These are phyloP conservation scores for Hyaloperonospora arabidopsidis DNA, from an alignment of 352 stramenopile genomes.

Conservation along the genomic window DNA sequence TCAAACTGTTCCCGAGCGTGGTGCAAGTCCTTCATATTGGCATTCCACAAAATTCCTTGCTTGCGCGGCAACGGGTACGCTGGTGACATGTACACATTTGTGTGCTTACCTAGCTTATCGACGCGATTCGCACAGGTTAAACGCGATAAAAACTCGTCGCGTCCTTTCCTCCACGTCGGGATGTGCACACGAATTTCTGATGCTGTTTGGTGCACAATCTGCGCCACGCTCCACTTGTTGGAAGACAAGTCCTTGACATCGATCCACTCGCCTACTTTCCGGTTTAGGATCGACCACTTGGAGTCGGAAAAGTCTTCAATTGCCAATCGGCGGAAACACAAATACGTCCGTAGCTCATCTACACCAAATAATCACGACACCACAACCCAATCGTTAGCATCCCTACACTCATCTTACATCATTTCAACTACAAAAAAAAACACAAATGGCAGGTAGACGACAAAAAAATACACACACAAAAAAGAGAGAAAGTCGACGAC, in stretches of 20 bases:
- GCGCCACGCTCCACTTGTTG: slow-evolving; percentile 67
- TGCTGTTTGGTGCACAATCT: slow-evolving; percentile 57
- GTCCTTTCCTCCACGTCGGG: slow-evolving; percentile 53
- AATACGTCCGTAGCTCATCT: slow-evolving; percentile 54
- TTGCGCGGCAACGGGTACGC: slow-evolving; percentile 73
- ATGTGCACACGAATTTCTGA: slow-evolving; percentile 69
- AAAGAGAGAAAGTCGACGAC: too few relatives aligned
- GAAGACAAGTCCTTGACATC: slow-evolving; percentile 72
- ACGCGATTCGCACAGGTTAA: slow-evolving; percentile 53
- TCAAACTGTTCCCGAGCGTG: slow-evolving; percentile 63
- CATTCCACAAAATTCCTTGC: slow-evolving; percentile 59
- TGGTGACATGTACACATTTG: slow-evolving; percentile 68
- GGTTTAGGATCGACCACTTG: slow-evolving; percentile 62
- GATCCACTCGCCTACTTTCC: slow-evolving; percentile 70
- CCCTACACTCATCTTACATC: background rate
- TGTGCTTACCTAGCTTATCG: slow-evolving; percentile 63
- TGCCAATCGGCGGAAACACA: slow-evolving; percentile 63
- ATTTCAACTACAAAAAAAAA: too few relatives aligned
- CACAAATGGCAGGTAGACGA: too few relatives aligned
- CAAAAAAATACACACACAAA: too few relatives aligned
- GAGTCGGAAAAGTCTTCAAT: slow-evolving; percentile 57
- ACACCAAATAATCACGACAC: background rate
- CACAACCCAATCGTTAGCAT: slow-evolving; percentile 11
- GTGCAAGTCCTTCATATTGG: slow-evolving; percentile 57
- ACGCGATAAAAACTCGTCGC: slow-evolving; percentile 64